Percentiles rank a stretch among this genome's conserved stretches.
phyloP scores from a whole-genome alignment of 2,329 filamentous ascomycete species.

The Colletotrichum sojae region DNA sequence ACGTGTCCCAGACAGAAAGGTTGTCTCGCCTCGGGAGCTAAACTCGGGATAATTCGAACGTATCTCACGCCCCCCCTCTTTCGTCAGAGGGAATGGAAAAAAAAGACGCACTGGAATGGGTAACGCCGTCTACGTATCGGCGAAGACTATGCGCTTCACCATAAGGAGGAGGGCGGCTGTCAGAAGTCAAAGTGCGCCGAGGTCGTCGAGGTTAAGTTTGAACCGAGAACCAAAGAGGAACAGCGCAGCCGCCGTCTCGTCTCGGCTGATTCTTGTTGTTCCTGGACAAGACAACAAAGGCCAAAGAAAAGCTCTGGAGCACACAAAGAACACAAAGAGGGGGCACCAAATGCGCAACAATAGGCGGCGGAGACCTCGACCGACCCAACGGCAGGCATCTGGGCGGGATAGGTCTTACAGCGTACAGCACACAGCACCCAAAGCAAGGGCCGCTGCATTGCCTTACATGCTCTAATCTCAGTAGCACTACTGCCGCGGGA shows the following conservation, averaged over 20 bases:
- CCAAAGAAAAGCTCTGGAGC: conserved; percentile 12
- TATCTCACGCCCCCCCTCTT: conserved; percentile 13
- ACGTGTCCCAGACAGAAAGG: conserved; percentile 39
- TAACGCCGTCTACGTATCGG: conserved; percentile 27
- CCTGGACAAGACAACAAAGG: conserved; percentile 10
- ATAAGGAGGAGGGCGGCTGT: conserved; percentile 34
- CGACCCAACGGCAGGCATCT: conserved; percentile 6
- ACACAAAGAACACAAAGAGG: conserved; percentile 24
- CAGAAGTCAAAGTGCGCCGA: conserved; percentile 39
- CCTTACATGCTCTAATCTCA: conserved; percentile 33
- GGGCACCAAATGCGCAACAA: conserved; percentile 22
- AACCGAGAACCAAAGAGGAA: conserved; percentile 25
- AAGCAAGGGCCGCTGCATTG: conserved; percentile 40
- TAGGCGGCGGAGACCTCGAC: conserved; percentile 1
- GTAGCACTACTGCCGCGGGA: conserved; percentile 41
- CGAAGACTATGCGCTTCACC: conserved; percentile 30
- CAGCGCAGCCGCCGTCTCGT: conserved; percentile 22
- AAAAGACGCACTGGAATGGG: conserved; percentile 24
- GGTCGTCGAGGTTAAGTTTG: conserved; percentile 17
- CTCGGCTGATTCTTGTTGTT: neutral
- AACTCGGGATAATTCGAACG: conserved; percentile 26
- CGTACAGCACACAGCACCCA: conserved; percentile 2
- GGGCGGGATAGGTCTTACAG: conserved; percentile 20
- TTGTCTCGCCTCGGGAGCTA: conserved; percentile 40
- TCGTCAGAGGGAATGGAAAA: neutral